A percentile compares a stretch with the other conserved stretches of the same genome.
phyloP scores from a whole-genome alignment of 2,329 filamentous ascomycete genomes.

The Alternaria sp. region DNA sequence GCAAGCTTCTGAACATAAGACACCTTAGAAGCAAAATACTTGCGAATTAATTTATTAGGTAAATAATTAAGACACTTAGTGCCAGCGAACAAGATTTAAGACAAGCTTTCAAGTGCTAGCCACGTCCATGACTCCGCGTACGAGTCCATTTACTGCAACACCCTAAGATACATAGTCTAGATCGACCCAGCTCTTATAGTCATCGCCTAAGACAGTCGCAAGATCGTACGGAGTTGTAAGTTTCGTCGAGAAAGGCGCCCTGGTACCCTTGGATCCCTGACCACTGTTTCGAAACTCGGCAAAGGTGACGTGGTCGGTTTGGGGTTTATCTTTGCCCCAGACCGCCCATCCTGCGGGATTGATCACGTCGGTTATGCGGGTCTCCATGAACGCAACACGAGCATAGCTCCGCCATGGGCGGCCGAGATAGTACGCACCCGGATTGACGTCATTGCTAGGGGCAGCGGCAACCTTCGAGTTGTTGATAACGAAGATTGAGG shows the following conservation, averaged over 20 bases:
- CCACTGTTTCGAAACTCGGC: slow-evolving; percentile 69
- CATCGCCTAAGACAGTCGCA: slow-evolving; percentile 55
- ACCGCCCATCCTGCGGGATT: slow-evolving; percentile 66
- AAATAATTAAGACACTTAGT: background rate
- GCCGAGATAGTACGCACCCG: slow-evolving; percentile 60
- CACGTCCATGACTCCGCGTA: background rate
- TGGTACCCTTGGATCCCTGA: slow-evolving; percentile 61
- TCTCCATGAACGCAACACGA: slow-evolving; percentile 62
- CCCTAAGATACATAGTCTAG: slow-evolving; percentile 39
- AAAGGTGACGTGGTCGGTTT: slow-evolving; percentile 63
- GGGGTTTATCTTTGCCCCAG: slow-evolving; percentile 62
- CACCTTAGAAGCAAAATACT: background rate
- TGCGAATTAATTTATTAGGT: background rate
- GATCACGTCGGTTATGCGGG: slow-evolving; percentile 63
- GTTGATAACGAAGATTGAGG: slow-evolving; percentile 65
- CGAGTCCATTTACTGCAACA: background rate
- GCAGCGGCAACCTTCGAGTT: slow-evolving; percentile 59
- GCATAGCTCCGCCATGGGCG: slow-evolving; percentile 63
- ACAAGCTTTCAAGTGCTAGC: background rate
- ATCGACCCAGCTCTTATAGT: slow-evolving; percentile 45
- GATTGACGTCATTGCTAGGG: slow-evolving; percentile 47
- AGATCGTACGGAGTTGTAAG: slow-evolving; percentile 56
- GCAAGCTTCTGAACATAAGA: background rate
- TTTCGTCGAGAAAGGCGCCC: slow-evolving; percentile 60
- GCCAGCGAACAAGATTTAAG: background rate